phyloP scores from a whole-genome alignment of 2,329 filamentous ascomycete genomes.

The Polytolypa hystricis region DNA sequence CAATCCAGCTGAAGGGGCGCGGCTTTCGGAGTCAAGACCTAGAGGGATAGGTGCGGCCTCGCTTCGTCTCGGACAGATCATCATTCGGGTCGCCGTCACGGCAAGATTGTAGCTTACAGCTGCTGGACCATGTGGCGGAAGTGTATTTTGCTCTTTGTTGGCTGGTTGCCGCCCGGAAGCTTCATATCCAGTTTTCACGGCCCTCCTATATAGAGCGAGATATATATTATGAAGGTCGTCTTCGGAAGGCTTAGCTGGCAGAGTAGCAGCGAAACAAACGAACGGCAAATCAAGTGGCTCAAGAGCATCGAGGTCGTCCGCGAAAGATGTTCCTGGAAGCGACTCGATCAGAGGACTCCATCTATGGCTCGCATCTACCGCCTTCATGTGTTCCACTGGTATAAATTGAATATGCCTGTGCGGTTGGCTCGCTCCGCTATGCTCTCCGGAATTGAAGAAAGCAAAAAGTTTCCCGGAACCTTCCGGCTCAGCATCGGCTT shows the following conservation, averaged over 20 bases:
- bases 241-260: constrained; percentile 32
- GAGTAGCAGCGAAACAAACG: constrained; percentile 35
- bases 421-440: constrained; percentile 38
- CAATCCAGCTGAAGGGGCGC: constrained; percentile 22
- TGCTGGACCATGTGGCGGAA: constrained; percentile 21
- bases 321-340: constrained; percentile 5
- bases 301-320: constrained; percentile 15
- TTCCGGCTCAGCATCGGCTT: background rate
- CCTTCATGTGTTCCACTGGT: constrained; percentile 34
- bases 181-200: too few species aligned
- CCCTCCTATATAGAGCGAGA: constrained; percentile 29
- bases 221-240: constrained; percentile 28
- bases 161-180: background rate
- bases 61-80: constrained; percentile 40
- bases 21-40: constrained; percentile 23
- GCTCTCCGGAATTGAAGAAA: constrained; percentile 40
- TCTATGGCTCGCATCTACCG: constrained; percentile 9
- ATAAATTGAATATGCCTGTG: constrained; percentile 40
- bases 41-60: constrained; percentile 35
- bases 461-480: constrained; percentile 28
- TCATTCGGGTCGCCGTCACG: constrained; percentile 44
- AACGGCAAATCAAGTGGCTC: constrained; percentile 35
- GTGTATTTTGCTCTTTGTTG: constrained; percentile 13
- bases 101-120: constrained; percentile 49
- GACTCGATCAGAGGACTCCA: constrained; percentile 42